Percentiles rank a stretch among this genome's conserved stretches.
Evolutionary conservation across 2,329 filamentous ascomycete species (phyloP).

Genomic region (Trichoderma cornu-damae): DNA sequence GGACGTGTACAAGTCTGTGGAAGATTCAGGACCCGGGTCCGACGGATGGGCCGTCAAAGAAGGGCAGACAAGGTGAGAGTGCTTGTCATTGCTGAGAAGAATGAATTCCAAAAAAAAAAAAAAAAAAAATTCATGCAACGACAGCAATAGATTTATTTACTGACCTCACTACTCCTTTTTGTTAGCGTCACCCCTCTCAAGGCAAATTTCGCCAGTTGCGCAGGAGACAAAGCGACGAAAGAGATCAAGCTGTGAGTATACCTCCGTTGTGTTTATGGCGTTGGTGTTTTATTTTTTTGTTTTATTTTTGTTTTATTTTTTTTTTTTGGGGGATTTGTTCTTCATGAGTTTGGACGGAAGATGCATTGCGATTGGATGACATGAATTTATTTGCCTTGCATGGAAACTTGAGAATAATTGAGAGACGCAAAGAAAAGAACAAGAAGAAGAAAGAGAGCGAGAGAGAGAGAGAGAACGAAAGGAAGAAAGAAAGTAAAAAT

Average conservation of each 20-base stretch:
- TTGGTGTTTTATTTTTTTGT: not conserved
- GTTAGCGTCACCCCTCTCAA: conserved; percentile 78
- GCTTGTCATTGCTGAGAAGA: too few species aligned
- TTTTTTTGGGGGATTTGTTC: conserved; percentile 15
- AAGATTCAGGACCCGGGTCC: conserved; percentile 70
- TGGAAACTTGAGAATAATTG: conserved; percentile 26
- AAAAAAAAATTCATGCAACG: too few species aligned
- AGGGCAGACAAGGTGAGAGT: conserved; percentile 70
- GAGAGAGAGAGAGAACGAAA: too few species aligned
- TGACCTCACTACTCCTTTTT: conserved; percentile 11
- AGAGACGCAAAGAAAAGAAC: too few species aligned
- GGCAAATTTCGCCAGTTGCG: conserved; percentile 84
- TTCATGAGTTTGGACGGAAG: conserved; percentile 15
- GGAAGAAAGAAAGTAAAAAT: too few species aligned
- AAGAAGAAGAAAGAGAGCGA: too few species aligned
- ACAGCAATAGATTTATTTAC: not conserved
- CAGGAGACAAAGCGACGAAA: conserved; percentile 55
- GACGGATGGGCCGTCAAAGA: conserved; percentile 92
- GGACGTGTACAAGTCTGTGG: conserved; percentile 84
- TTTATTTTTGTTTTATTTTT: conserved; percentile 25
- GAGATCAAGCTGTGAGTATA: conserved; percentile 79
- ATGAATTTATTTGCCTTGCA: conserved; percentile 23
- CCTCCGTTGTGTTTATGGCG: conserved; percentile 20
- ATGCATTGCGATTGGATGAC: conserved; percentile 21
- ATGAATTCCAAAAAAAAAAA: too few species aligned